Evolutionary conservation across 2,329 filamentous ascomycete species (phyloP).

Genomic region (Penicillium sp.): DNA sequence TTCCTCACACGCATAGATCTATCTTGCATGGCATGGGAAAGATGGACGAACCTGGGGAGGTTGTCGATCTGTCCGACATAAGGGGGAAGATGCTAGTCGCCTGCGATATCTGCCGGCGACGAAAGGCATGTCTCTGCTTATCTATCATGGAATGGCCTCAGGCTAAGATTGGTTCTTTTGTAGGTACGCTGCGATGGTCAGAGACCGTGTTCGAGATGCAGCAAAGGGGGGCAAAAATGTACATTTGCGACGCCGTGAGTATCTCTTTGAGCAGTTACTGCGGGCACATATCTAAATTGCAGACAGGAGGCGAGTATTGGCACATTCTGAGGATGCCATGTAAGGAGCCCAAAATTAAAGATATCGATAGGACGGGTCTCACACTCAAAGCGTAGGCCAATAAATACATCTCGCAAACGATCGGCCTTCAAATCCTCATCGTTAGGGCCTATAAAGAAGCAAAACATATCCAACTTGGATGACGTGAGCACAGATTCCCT

Average conservation of each 20-base stretch:
- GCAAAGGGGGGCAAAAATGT: not conserved
- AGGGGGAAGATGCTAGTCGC: not conserved
- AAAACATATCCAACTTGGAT: not conserved
- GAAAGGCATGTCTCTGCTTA: not conserved
- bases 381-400: not conserved
- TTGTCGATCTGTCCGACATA: not conserved
- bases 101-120: slow-evolving; percentile 2
- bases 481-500: not conserved
- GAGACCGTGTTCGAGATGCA: slow-evolving; percentile 2
- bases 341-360: not conserved
- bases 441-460: not conserved
- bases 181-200: slow-evolving; percentile 2
- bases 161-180: not conserved
- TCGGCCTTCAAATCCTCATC: not conserved
- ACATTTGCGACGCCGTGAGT: slow-evolving; percentile 2
- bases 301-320: not conserved
- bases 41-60: not conserved
- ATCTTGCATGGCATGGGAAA: not conserved
- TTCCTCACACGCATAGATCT: not conserved
- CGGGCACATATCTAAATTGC: not conserved
- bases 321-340: not conserved
- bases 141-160: not conserved
- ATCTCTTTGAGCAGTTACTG: not conserved
- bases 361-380: not conserved
- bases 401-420: not conserved